Evolutionary conservation across 306 rosid species (phyloP), one percentile per base, ranked within the genome.

Genomic region (Corylus heterophylla): DNA sequence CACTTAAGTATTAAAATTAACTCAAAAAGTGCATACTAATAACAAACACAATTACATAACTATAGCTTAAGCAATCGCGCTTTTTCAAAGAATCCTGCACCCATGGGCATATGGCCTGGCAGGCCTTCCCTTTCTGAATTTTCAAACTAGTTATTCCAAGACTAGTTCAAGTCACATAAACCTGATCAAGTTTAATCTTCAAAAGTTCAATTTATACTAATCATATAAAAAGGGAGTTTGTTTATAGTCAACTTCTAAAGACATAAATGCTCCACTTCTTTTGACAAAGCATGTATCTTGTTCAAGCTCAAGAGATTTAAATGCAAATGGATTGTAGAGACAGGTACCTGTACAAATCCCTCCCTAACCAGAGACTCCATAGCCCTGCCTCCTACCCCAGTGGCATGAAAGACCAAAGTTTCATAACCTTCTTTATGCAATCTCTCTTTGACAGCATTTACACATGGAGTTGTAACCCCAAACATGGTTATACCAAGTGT

Each of bases 361-460:
- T 87, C 97, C 83, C 83, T 87, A 81, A 92, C 94, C 80, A 94
- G 85, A 81, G 87, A 83, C 89, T 94, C 97, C 98, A 94, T 91
- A n/a, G 97, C 98, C 81, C 86, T 91, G 45, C 98, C 98, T 6
- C 98, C 97, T 56, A 94, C 97, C 71, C 98, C 98, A 62, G 97
- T 94, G 42, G 97, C 94, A 84, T 94, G 98, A 79, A 94, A 94
- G 82, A 92, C 93, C 79, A 94, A 87, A 74, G 89, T 85, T 82
- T 92, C 97, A 73, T 86, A 91, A 71, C 98, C 98, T 80, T 89
- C 93, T 66, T 79, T 69, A 49, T 50, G 87, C 95, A 94, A 84
- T 77, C 91, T 86, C 78, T 91, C 97, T 61, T 75, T 80, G 73
- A 90, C 95, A 80, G 84, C 84, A 81, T 81, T 76, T 55, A 92